Base-by-base conservation (phyloP, 1,139 yeast species). In the Lodderomyces jiufengensis region DNA sequence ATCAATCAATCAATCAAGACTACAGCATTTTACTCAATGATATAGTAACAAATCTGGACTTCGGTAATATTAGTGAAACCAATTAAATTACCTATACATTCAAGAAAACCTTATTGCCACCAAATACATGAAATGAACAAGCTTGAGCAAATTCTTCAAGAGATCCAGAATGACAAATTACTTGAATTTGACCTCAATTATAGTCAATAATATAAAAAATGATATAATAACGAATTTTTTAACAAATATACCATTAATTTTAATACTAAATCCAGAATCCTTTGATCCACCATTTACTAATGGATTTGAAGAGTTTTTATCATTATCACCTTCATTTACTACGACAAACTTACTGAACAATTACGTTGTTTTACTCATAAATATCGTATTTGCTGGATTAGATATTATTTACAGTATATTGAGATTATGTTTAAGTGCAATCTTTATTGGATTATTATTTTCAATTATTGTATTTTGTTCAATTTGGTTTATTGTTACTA, bases 241-340 rank as follows among this genome's bases (percentile, higher is more conserved):
- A 11, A 34, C 40, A 4, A 40, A 40, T 5, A 46, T 50, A 27
- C 59, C 61, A 6, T 27, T 57, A 14, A 27, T 44, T 13, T 44
- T 55, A n/a, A 38, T 58, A 6, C 21, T 55, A 8, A 43, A 48
- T 33, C 63, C 64, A 5, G 60, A 56, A 16, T 43, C 48, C n/a
- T 58, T 49, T 39, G 52, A 47, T 25, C 64, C 62, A 3, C 66
- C 66, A 9, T 60, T 59, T 32, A 53, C 52, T 11, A 46, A 46
- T 39, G 49, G 49, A 12, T 41, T 49, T 13, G 50, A 53, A 24
- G 43, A 43, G 14, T 44, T 29, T 22, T 48, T 40, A 22, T 46
- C 12, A 13, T n/a, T 24, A 13, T 37, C 47, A 3, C n/a, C n/a
- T n/a, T n/a, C n/a, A n/a, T n/a, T n/a, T n/a, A n/a, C n/a, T n/a